Percentiles rank a stretch among this genome's conserved stretches.
phyloP scores from a whole-genome alignment of 352 stramenopile species.

The Globisporangium recalcitrans region DNA sequence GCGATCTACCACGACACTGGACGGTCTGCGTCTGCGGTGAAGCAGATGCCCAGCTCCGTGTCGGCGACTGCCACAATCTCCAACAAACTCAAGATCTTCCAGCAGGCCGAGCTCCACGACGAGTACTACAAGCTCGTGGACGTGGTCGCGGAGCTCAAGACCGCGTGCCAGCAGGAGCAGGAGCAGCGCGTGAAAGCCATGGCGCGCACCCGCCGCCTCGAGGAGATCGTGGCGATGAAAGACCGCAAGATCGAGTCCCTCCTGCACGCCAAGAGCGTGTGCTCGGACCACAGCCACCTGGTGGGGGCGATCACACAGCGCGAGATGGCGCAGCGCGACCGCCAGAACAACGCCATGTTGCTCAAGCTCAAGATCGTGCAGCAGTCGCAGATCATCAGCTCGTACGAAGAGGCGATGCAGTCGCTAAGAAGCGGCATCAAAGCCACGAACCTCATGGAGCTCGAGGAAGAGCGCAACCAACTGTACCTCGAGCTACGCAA shows the following conservation, averaged over 20 bases:
- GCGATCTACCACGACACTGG: conserved; percentile 47
- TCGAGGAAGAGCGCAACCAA: conserved; percentile 54
- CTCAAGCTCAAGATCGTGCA: conserved; percentile 55
- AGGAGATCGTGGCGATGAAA: conserved; percentile 63
- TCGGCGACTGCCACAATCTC: conserved; percentile 24
- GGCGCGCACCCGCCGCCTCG: conserved; percentile 40
- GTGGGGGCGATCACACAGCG: conserved; percentile 19
- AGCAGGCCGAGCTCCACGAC: conserved; percentile 54
- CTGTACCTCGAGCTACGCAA: conserved; percentile 37
- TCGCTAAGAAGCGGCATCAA: conserved; percentile 41
- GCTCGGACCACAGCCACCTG: conserved; percentile 11
- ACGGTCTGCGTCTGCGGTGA: conserved; percentile 13
- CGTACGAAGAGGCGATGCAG: conserved; percentile 62
- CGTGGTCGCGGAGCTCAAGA: conserved; percentile 44
- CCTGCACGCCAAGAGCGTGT: conserved; percentile 31
- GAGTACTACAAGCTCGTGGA: conserved; percentile 59
- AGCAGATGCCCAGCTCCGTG: conserved; percentile 20
- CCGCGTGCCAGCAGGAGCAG: conserved; percentile 43
- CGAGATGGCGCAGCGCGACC: conserved; percentile 40
- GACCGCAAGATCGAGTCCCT: conserved; percentile 66
- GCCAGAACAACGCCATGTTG: conserved; percentile 38
- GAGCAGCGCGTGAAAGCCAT: conserved; percentile 42
- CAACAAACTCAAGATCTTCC: conserved; percentile 37
- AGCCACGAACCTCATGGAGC: conserved; percentile 48
- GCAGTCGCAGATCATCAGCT: conserved; percentile 41